Evolutionary conservation across 2,329 filamentous ascomycete species (phyloP).

Genomic region (Lecanoromycetidae sp.): DNA sequence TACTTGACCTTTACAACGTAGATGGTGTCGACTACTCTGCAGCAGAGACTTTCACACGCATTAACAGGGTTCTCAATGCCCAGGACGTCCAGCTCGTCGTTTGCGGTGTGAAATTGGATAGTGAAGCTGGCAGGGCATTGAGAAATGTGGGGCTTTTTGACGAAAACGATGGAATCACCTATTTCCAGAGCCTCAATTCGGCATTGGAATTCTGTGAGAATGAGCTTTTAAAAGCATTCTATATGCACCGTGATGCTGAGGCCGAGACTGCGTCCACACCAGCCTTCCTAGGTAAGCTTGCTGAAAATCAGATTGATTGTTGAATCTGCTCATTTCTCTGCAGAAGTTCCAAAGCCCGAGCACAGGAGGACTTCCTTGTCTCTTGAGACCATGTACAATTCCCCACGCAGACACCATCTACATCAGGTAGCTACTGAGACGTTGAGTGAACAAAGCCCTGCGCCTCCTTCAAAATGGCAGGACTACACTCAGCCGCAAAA

Average conservation of each 20-base stretch:
- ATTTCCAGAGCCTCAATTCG: slow-evolving; percentile 84
- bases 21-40: slow-evolving; percentile 92
- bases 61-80: slow-evolving; percentile 69
- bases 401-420: slow-evolving; percentile 67
- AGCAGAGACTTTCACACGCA: slow-evolving; percentile 84
- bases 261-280: slow-evolving; percentile 33
- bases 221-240: slow-evolving; percentile 71
- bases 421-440: slow-evolving; percentile 66
- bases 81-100: slow-evolving; percentile 71
- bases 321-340: slow-evolving; percentile 2
- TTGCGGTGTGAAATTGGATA: slow-evolving; percentile 66
- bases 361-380: slow-evolving; percentile 18
- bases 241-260: slow-evolving; percentile 53
- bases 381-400: slow-evolving; percentile 51
- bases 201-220: slow-evolving; percentile 93
- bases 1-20: slow-evolving; percentile 80
- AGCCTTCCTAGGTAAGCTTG: slow-evolving; percentile 23
- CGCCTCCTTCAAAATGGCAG: slow-evolving; percentile 58
- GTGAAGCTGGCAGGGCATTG: slow-evolving; percentile 64
- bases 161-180: slow-evolving; percentile 59
- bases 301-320: not conserved
- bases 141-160: slow-evolving; percentile 73
- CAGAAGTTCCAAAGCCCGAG: slow-evolving; percentile 25
- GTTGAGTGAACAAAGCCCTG: slow-evolving; percentile 49
- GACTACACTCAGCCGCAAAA: slow-evolving; percentile 81